phyloP scores from a whole-genome alignment of 2,329 filamentous ascomycete genomes.

The Pestalotiopsis sp. region DNA sequence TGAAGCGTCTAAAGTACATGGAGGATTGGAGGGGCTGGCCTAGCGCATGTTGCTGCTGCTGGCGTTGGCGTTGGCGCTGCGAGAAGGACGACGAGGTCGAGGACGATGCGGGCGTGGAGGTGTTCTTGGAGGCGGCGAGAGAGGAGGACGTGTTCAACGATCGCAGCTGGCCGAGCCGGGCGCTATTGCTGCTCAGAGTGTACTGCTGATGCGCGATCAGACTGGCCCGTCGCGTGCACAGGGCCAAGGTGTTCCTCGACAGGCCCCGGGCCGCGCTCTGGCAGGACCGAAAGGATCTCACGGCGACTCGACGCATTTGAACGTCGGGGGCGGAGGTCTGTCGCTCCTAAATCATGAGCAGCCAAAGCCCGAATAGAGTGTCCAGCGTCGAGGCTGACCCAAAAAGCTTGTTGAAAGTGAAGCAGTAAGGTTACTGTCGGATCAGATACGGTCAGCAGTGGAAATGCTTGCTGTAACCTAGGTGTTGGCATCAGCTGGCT shows the following conservation, averaged over 20 bases:
- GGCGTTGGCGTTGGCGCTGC: constrained; percentile 29
- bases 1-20: constrained; percentile 73
- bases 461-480: not conserved
- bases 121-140: constrained; percentile 38
- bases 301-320: constrained; percentile 73
- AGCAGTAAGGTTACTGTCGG: not conserved
- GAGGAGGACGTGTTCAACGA: constrained; percentile 31
- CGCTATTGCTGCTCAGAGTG: constrained; percentile 31
- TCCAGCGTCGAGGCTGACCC: not conserved
- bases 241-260: constrained; percentile 40
- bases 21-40: constrained; percentile 61
- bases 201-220: constrained; percentile 38
- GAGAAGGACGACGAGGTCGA: constrained; percentile 27
- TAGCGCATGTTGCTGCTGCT: constrained; percentile 36
- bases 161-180: constrained; percentile 13
- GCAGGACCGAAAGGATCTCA: constrained; percentile 67
- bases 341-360: constrained; percentile 5
- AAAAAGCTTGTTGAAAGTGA: not conserved
- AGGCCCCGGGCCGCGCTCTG: constrained; percentile 63
- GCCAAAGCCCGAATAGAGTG: not conserved
- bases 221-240: constrained; percentile 27
- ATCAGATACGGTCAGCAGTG: not conserved
- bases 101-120: constrained; percentile 10
- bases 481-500: too few species aligned
- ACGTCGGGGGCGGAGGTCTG: constrained; percentile 17